Percentiles rank a stretch among this genome's conserved stretches.
These are phyloP conservation scores for Jaltomata sinuosa DNA, from an alignment of 257 asterid genomes.

Conservation along the genomic window DNA sequence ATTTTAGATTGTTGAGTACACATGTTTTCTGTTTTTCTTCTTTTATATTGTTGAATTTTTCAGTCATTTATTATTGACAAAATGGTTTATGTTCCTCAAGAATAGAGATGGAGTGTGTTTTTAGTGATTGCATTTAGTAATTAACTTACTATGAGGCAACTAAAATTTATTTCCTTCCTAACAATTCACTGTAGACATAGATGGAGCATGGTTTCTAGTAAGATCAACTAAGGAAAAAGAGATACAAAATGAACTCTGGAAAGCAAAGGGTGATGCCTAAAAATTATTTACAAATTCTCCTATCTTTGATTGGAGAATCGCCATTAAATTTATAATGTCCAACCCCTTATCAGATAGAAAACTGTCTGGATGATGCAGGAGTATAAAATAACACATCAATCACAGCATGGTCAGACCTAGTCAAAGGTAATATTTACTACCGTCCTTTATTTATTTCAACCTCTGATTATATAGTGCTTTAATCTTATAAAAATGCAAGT, in stretches of 20 bases:
- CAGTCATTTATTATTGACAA: background rate
- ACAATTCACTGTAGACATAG: constrained; percentile 24
- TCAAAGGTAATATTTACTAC: no score
- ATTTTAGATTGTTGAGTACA: background rate
- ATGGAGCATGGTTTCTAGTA: constrained; percentile 44
- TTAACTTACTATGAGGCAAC: background rate
- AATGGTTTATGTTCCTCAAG: background rate
- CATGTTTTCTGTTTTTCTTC: background rate
- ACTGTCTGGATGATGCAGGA: constrained; percentile 54
- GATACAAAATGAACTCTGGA: constrained; percentile 43
- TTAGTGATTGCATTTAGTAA: background rate
- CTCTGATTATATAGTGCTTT: no score
- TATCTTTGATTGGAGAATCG: constrained; percentile 46
- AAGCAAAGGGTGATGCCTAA: constrained; percentile 32
- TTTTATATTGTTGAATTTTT: background rate
- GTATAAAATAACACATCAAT: no score
- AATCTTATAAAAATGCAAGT: no score
- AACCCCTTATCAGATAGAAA: constrained; percentile 16
- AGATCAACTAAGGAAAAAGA: constrained; percentile 23
- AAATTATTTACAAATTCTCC: constrained; percentile 26
- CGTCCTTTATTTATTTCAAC: no score
- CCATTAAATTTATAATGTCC: constrained; percentile 39
- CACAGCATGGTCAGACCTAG: no score
- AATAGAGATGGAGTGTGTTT: background rate
- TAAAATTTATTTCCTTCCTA: background rate